These are phyloP conservation scores for Xanthoparmelia taractica DNA, from an alignment of 495 filamentous ascomycete species.

Conservation along the genomic window DNA sequence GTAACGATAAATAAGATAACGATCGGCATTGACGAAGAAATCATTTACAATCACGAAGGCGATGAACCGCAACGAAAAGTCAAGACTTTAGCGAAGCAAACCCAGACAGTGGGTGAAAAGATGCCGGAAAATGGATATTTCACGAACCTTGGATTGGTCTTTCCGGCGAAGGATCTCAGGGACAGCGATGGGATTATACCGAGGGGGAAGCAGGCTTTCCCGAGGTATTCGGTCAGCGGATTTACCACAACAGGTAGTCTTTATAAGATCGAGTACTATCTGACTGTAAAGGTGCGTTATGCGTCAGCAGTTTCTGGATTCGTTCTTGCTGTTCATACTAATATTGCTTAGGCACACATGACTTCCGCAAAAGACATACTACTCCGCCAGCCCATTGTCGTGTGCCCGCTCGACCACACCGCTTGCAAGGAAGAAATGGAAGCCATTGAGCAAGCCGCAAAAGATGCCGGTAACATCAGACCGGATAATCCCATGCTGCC, in stretches of 20 bases:
- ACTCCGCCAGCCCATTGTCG: conserved; percentile 87
- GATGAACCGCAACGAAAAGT: conserved; percentile 89
- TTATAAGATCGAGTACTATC: conserved; percentile 96
- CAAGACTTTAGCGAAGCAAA: conserved; percentile 76
- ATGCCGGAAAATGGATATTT: conserved; percentile 82
- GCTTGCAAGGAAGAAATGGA: conserved; percentile 98
- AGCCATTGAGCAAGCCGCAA: conserved; percentile 88
- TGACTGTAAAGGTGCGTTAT: conserved; percentile 76
- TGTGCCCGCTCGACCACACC: conserved; percentile 90
- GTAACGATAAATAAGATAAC: conserved; percentile 94
- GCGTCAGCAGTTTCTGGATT: not conserved
- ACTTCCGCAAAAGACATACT: conserved; percentile 84
- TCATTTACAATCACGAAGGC: conserved; percentile 96
- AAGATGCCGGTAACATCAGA: conserved; percentile 79
- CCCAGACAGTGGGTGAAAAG: conserved; percentile 70
- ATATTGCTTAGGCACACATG: conserved; percentile 63
- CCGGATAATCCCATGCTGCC: conserved; percentile 85
- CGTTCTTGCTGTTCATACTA: not conserved
- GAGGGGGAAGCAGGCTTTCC: conserved; percentile 77
- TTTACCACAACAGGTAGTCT: conserved; percentile 92
- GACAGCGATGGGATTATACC: conserved; percentile 86
- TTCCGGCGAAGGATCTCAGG: conserved; percentile 81
- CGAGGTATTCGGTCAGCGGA: conserved; percentile 75
- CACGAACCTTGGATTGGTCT: conserved; percentile 83
- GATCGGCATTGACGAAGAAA: conserved; percentile 91